Evolutionary conservation across 306 rosid genomes (phyloP).

Genomic region (Herpetospermum pedunculosum): DNA sequence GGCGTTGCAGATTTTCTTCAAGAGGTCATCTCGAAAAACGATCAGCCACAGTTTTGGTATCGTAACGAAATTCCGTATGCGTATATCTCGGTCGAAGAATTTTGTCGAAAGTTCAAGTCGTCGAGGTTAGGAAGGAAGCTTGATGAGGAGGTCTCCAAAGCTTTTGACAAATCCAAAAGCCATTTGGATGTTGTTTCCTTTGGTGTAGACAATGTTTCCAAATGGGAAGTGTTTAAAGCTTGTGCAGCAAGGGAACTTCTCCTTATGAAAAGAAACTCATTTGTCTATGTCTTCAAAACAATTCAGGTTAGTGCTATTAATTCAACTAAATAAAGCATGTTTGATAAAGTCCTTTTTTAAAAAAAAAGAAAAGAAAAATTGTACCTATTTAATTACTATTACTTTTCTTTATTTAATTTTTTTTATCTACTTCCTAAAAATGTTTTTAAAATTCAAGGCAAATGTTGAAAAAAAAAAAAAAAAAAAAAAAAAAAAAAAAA

Average conservation of each 20-base stretch:
- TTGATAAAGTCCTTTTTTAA: no score
- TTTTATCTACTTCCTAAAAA: no score
- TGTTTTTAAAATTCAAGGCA: no score
- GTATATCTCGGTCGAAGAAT: constrained; percentile 19
- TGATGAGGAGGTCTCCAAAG: constrained; percentile 9
- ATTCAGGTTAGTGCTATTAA: constrained; percentile 28
- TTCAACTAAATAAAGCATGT: no score
- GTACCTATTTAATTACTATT: no score
- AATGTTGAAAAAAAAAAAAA: no score
- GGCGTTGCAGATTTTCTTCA: constrained; percentile 38
- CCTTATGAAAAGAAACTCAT: constrained; percentile 32
- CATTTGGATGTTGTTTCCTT: no score
- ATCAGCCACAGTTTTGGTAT: constrained; percentile 37
- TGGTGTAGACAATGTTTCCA: no score
- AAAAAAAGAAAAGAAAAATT: no score
- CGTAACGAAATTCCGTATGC: constrained; percentile 2
- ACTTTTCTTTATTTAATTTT: no score
- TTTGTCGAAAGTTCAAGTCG: constrained; percentile 20
- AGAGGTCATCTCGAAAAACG: constrained; percentile 33
- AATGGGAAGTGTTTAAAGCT: constrained; percentile 34
- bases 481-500: no score
- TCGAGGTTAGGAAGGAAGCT: constrained; percentile 24
- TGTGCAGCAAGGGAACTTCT: constrained; percentile 33
- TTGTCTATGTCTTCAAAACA: constrained; percentile 24
- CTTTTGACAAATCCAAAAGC: constrained; percentile 15